These are phyloP conservation scores for Penicillium simplicissimum DNA, from an alignment of 495 filamentous ascomycete species.

Conservation along the genomic window DNA sequence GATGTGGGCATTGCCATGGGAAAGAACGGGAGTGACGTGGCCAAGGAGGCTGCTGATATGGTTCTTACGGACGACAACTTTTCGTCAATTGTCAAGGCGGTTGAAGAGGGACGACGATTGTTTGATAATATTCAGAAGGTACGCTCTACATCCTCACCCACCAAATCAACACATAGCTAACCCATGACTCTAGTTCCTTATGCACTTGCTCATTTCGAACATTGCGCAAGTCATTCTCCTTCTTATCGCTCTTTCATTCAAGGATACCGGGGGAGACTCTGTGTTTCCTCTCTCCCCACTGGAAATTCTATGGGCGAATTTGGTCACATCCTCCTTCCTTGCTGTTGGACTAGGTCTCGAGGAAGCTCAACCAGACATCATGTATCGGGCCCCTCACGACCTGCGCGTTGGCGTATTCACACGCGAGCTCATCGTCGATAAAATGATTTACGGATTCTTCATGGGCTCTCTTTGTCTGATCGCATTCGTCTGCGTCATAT, in stretches of 20 bases:
- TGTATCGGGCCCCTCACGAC: slow-evolving; percentile 70
- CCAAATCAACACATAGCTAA: background rate
- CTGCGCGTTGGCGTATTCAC: slow-evolving; percentile 70
- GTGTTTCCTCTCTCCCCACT: slow-evolving; percentile 76
- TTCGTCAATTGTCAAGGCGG: slow-evolving; percentile 70
- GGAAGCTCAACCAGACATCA: slow-evolving; percentile 63
- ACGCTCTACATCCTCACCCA: background rate
- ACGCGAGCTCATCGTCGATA: slow-evolving; percentile 67
- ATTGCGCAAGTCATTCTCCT: slow-evolving; percentile 73
- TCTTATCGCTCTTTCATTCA: slow-evolving; percentile 71
- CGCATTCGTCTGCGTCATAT: slow-evolving; percentile 69
- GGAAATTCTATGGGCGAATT: slow-evolving; percentile 78
- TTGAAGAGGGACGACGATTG: slow-evolving; percentile 70
- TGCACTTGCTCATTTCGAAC: slow-evolving; percentile 72
- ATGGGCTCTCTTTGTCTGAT: slow-evolving; percentile 68
- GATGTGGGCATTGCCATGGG: slow-evolving; percentile 90
- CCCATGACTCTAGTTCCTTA: slow-evolving; percentile 51
- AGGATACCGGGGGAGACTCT: slow-evolving; percentile 61
- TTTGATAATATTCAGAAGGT: slow-evolving; percentile 81
- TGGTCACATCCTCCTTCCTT: slow-evolving; percentile 73
- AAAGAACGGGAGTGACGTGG: slow-evolving; percentile 81
- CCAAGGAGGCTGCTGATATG: slow-evolving; percentile 84
- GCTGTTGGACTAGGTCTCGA: slow-evolving; percentile 76
- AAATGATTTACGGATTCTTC: slow-evolving; percentile 69
- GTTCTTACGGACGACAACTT: slow-evolving; percentile 91